phyloP scores from a whole-genome alignment of 495 filamentous ascomycete genomes.

The Xylaria telfairii region DNA sequence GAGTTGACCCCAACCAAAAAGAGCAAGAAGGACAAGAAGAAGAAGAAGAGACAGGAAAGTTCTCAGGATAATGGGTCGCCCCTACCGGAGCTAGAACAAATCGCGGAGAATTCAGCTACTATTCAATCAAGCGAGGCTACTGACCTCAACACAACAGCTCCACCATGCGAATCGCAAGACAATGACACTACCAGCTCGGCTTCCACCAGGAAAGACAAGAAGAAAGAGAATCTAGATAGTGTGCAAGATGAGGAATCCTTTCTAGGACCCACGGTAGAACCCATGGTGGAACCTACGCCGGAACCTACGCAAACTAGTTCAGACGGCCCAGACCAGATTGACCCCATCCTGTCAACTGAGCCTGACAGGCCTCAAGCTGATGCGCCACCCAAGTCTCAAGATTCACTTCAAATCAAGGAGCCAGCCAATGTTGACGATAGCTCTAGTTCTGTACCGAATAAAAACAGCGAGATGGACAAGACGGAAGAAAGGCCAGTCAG shows the following conservation, averaged over 20 bases:
- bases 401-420: neutral
- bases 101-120: neutral
- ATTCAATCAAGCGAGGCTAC: neutral
- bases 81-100: neutral
- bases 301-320: neutral
- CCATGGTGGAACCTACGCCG: neutral
- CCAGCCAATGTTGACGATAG: neutral
- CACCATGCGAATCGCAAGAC: neutral
- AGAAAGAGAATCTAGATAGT: constrained; percentile 36
- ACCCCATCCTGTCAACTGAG: neutral
- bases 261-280: neutral
- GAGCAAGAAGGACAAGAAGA: neutral
- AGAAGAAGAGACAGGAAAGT: neutral
- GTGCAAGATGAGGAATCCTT: neutral
- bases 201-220: constrained; percentile 29
- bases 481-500: constrained; percentile 15
- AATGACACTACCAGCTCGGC: neutral
- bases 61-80: neutral
- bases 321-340: neutral
- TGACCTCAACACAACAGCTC: neutral
- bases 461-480: constrained; percentile 22
- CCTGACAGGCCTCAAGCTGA: neutral
- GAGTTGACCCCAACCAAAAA: neutral
- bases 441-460: neutral
- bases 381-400: neutral